phyloP scores from a whole-genome alignment of 228 moss, liverwort and hornwort species.

The Sphagnum magellanicum region DNA sequence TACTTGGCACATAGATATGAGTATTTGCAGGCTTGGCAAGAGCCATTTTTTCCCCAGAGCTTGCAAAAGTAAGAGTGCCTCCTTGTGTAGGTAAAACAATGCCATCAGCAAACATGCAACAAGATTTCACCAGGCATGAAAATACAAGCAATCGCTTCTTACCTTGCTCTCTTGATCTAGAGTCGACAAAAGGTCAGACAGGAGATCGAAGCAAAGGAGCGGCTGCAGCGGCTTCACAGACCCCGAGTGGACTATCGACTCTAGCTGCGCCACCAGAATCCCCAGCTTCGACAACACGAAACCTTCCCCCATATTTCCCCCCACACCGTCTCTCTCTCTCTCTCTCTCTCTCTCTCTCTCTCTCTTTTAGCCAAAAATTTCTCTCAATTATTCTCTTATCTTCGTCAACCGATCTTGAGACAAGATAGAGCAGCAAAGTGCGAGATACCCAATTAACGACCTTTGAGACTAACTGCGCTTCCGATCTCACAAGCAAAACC shows the following conservation, averaged over 20 bases:
- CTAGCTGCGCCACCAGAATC: slow-evolving; percentile 94
- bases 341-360: no score
- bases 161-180: slow-evolving; percentile 76
- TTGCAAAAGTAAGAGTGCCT: neutral
- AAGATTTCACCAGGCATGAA: neutral
- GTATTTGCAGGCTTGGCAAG: neutral
- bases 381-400: no score
- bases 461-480: no score
- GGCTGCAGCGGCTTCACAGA: slow-evolving; percentile 85
- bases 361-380: no score
- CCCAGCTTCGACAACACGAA: slow-evolving; percentile 85
- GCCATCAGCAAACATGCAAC: neutral
- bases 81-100: neutral
- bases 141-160: neutral
- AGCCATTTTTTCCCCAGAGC: neutral
- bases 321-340: neutral
- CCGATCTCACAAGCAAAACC: no score
- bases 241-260: slow-evolving; percentile 81
- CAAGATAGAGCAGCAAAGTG: no score
- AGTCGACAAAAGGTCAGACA: slow-evolving; percentile 83
- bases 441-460: no score
- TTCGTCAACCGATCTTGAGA: no score
- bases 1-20: neutral
- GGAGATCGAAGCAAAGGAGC: slow-evolving; percentile 95
- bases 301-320: slow-evolving; percentile 41